Conservation (phyloP, 2,329 filamentous ascomycete genomes). For the Elsinoe necatrix region DNA sequence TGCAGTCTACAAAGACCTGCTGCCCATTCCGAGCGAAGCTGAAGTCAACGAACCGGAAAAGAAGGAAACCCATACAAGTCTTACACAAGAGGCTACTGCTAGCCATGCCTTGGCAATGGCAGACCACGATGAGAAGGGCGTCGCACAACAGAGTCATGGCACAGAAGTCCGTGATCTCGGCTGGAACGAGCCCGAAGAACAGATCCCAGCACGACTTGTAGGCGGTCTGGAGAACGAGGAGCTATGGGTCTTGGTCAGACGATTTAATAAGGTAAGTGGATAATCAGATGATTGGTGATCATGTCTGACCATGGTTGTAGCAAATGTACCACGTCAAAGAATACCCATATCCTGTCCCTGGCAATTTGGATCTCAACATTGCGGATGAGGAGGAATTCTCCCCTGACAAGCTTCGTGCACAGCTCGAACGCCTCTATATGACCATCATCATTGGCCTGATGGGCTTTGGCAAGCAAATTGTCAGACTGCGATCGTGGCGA, state of each 20-base stretch:
- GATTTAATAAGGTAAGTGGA: conserved; percentile 61
- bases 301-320: conserved; percentile 26
- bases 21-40: conserved; percentile 29
- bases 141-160: conserved; percentile 35
- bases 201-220: conserved; percentile 53
- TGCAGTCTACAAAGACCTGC: conserved; percentile 23
- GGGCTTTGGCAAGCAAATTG: conserved; percentile 62
- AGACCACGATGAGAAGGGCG: conserved; percentile 41
- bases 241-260: conserved; percentile 60
- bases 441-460: conserved; percentile 62
- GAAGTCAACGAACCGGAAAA: conserved; percentile 28
- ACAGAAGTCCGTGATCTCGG: conserved; percentile 57
- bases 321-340: conserved; percentile 66
- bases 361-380: conserved; percentile 69
- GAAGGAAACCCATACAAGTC: conserved; percentile 24
- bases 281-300: neutral
- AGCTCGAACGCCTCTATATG: conserved; percentile 74
- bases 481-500: conserved; percentile 68
- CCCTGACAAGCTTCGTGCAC: conserved; percentile 71
- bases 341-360: conserved; percentile 50
- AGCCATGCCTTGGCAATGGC: conserved; percentile 41
- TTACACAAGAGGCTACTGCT: conserved; percentile 37
- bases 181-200: conserved; percentile 55
- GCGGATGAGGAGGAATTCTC: conserved; percentile 78
- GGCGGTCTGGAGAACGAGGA: conserved; percentile 64